Conservation (phyloP, 2,329 filamentous ascomycete species). For the Talaromyces sp. region DNA sequence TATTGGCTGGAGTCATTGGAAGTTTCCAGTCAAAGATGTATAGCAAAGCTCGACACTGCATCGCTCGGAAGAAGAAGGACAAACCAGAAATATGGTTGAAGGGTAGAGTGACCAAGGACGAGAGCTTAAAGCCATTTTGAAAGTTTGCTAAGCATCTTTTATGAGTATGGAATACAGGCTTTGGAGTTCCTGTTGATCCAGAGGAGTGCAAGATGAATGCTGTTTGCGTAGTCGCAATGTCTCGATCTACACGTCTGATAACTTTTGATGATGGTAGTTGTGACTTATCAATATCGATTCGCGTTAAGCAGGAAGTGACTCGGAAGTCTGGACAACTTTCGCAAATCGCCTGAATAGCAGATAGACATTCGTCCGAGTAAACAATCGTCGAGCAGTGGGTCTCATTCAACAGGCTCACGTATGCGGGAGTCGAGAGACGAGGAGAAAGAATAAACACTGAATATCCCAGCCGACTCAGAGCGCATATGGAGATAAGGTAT, state of each 20-base stretch:
- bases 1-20: not conserved
- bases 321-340: not conserved
- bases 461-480: not conserved
- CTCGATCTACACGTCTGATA: no score
- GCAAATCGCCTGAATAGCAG: not conserved
- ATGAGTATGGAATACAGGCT: conserved; percentile 37
- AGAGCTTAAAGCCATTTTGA: conserved; percentile 15
- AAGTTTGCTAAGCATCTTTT: conserved; percentile 21
- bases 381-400: not conserved
- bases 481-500: not conserved
- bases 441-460: not conserved
- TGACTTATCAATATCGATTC: no score
- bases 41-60: conserved; percentile 3
- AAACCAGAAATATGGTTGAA: conserved; percentile 13
- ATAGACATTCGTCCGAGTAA: not conserved
- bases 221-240: not conserved
- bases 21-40: not conserved
- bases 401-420: not conserved
- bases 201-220: conserved; percentile 35
- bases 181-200: conserved; percentile 42
- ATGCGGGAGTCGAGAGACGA: not conserved
- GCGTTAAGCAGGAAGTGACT: no score
- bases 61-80: conserved; percentile 9
- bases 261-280: no score
- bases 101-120: conserved; percentile 23